Evolutionary conservation across 352 stramenopile genomes (phyloP).

Genomic region (Globisporangium mamillatum): DNA sequence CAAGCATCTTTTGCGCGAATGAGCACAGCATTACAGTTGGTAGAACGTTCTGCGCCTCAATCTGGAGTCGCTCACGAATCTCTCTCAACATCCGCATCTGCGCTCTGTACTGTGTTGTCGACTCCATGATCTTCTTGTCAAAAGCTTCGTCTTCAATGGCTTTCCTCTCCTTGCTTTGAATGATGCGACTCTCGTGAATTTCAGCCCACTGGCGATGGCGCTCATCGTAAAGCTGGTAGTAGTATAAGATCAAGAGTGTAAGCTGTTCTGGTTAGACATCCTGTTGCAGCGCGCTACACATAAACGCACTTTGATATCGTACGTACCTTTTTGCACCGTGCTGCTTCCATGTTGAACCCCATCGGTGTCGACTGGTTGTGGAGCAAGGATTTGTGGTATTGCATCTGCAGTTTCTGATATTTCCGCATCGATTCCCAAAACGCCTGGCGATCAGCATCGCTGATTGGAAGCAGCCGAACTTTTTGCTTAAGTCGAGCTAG

Average conservation of each 20-base stretch:
- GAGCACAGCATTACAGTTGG: constrained; percentile 44
- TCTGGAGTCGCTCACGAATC: constrained; percentile 32
- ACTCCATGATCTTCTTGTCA: constrained; percentile 40
- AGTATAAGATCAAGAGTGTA: background rate
- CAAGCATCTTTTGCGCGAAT: constrained; percentile 45
- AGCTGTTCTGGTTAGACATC: background rate
- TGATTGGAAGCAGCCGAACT: constrained; percentile 35
- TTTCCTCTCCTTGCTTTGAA: constrained; percentile 33
- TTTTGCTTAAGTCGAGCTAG: constrained; percentile 47
- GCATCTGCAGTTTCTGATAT: constrained; percentile 41
- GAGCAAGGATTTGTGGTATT: constrained; percentile 28
- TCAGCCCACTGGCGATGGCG: constrained; percentile 38
- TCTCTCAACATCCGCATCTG: constrained; percentile 39
- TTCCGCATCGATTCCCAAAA: constrained; percentile 48
- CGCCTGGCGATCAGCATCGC: constrained; percentile 30
- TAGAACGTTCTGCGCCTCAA: constrained; percentile 37
- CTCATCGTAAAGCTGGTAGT: constrained; percentile 39
- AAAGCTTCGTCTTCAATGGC: constrained; percentile 43
- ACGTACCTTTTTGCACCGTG: constrained; percentile 45
- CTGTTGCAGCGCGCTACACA: background rate
- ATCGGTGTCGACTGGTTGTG: constrained; percentile 39
- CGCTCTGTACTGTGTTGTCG: constrained; percentile 43
- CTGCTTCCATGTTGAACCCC: constrained; percentile 57
- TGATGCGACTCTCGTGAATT: constrained; percentile 34
- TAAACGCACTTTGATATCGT: background rate